These are phyloP conservation scores for Fusarium nodosum DNA, from an alignment of 2,329 filamentous ascomycete species.

Conservation along the genomic window DNA sequence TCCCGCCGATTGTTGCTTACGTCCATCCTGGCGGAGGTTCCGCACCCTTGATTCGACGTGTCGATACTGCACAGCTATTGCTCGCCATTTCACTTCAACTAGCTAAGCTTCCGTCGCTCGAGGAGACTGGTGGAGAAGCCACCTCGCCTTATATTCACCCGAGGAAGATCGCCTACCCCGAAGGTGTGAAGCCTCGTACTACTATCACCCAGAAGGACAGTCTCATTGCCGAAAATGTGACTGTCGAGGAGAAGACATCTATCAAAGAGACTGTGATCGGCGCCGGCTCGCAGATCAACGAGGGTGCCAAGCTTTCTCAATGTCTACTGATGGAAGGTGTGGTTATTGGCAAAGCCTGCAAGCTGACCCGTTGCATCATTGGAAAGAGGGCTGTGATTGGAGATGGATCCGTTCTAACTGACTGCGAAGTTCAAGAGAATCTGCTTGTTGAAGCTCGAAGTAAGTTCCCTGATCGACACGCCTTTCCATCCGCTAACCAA, in stretches of 20 bases:
- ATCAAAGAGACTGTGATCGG: conserved; percentile 94
- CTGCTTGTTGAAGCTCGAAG: conserved; percentile 84
- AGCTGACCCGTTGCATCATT: conserved; percentile 88
- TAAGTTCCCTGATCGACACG: conserved; percentile 58
- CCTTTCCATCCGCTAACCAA: conserved; percentile 25
- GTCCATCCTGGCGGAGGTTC: conserved; percentile 72
- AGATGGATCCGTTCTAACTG: conserved; percentile 82
- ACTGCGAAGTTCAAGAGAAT: conserved; percentile 94
- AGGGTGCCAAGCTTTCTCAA: conserved; percentile 86
- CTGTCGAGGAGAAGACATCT: conserved; percentile 88
- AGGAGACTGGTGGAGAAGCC: conserved; percentile 69
- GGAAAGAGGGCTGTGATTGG: conserved; percentile 86
- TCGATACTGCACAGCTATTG: conserved; percentile 87
- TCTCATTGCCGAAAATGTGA: conserved; percentile 89
- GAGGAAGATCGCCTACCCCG: conserved; percentile 85
- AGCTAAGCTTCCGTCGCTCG: conserved; percentile 82
- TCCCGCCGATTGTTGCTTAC: conserved; percentile 85
- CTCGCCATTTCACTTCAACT: conserved; percentile 86
- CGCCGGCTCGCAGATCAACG: conserved; percentile 85
- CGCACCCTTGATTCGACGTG: conserved; percentile 81
- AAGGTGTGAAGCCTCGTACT: conserved; percentile 82
- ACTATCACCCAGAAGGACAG: conserved; percentile 87
- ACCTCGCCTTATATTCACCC: conserved; percentile 82
- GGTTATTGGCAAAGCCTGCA: conserved; percentile 84
- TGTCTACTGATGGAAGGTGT: conserved; percentile 95